phyloP scores from a whole-genome alignment of 805 yeast species.

The Metschnikowia arizonensis region DNA sequence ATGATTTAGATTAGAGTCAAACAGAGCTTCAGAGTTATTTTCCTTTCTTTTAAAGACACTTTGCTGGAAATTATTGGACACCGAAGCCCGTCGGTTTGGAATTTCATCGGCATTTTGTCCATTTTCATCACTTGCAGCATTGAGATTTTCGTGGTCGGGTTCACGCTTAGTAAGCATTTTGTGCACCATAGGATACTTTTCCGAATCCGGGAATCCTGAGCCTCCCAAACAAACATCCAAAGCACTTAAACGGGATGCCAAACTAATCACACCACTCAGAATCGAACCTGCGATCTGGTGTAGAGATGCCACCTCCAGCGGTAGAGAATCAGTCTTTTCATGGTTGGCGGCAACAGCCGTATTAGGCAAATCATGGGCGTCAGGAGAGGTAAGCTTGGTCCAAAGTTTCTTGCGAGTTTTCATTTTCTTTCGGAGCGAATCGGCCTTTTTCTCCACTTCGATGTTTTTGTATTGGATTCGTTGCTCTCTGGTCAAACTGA shows the following conservation, averaged over 20 bases:
- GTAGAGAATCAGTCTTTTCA: background rate
- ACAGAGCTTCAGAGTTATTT: too few species aligned
- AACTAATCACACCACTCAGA: background rate
- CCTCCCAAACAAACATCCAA: slow-evolving; percentile 8
- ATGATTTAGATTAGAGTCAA: too few species aligned
- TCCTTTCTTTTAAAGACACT: too few species aligned
- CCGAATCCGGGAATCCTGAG: slow-evolving; percentile 7
- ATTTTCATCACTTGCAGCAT: too few species aligned
- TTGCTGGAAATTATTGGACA: too few species aligned
- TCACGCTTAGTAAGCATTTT: background rate
- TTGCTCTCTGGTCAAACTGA: slow-evolving; percentile 35
- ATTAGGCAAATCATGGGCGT: background rate
- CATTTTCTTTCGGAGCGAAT: background rate
- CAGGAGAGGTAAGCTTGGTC: background rate
- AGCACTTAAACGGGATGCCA: slow-evolving; percentile 8
- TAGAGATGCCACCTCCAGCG: slow-evolving; percentile 1
- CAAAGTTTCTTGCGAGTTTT: background rate
- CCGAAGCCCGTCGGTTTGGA: too few species aligned
- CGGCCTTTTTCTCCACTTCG: slow-evolving; percentile 26
- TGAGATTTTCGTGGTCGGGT: too few species aligned
- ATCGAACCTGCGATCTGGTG: background rate
- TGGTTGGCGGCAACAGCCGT: background rate
- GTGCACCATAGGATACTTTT: slow-evolving; percentile 9
- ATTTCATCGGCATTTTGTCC: too few species aligned
- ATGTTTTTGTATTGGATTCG: slow-evolving; percentile 39